phyloP scores from a whole-genome alignment of 768 basidiomycete species.

The Gloeopeniophorella convolvens region DNA sequence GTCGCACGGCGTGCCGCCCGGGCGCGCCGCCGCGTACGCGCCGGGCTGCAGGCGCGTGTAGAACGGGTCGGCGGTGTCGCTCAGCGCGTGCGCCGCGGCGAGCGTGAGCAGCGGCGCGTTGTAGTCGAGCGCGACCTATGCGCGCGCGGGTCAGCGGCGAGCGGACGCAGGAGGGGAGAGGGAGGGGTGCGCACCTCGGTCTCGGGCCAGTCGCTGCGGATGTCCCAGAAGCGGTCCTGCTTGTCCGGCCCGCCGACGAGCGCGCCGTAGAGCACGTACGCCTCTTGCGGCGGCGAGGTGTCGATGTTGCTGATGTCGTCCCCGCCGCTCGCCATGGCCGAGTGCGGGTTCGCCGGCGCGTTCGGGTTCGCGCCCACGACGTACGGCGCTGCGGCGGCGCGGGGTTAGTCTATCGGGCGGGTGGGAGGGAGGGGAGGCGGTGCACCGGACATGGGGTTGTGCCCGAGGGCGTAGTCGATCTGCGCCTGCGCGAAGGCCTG shows the following conservation, averaged over 20 bases:
- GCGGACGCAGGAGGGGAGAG: not conserved
- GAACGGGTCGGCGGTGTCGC: conserved; percentile 65
- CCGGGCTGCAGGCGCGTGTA: conserved; percentile 68
- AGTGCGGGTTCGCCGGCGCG: conserved; percentile 86
- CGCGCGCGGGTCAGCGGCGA: not conserved
- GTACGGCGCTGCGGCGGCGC: conserved; percentile 54
- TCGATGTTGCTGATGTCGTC: conserved; percentile 62
- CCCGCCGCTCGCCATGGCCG: conserved; percentile 83
- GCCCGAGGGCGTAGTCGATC: conserved; percentile 75
- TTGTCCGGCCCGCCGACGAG: conserved; percentile 82
- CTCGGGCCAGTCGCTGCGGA: conserved; percentile 85
- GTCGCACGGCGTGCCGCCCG: conserved; percentile 74
- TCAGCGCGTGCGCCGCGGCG: conserved; percentile 69
- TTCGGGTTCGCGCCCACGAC: conserved; percentile 88
- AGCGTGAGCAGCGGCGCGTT: conserved; percentile 87
- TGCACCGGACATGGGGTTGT: conserved; percentile 83
- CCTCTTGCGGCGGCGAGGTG: conserved; percentile 62
- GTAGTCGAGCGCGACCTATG: conserved; percentile 76
- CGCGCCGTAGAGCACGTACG: conserved; percentile 79
- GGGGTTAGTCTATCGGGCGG: not conserved
- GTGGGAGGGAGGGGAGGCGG: not conserved
- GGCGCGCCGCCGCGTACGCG: conserved; percentile 53
- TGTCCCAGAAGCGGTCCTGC: conserved; percentile 73
- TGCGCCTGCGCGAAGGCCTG: conserved; percentile 73
- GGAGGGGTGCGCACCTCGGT: conserved; percentile 53